Base-by-base conservation (phyloP, 179 eudicot genomes). In the Vitellaria paradoxa region DNA sequence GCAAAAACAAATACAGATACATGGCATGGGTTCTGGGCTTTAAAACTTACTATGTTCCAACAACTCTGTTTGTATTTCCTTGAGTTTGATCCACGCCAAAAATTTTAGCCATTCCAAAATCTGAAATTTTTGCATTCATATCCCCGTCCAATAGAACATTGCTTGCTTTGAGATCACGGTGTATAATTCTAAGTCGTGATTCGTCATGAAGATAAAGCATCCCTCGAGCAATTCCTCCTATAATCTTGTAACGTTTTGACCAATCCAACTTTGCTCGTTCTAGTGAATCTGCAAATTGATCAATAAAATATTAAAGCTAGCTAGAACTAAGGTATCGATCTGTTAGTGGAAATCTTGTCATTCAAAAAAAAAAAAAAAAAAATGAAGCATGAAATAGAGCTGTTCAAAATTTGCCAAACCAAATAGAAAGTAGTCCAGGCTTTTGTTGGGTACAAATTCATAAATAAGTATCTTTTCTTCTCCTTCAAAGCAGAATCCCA, bases 381-480 rank as follows among this genome's bases (percentile, higher is more conserved):
- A 77, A 55, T 64, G 71, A 20, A 81, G 74, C 50, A 81, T 60
- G 50, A 88, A 85, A 60, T 61, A 76, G 65, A 77, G 83, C 90
- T 84, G 78, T 67, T 15, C 14, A 55, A 17, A 46, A 71, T 53
- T 0, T 24, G 64, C 49, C 75, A 15, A 46, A 91, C 96, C 91
- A 69, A 91, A 89, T 15, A 89, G 52, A 47, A 81, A 69, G 20
- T 76, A 77, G 57, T 87, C 90, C 6, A 91, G 86, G 77, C 93
- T 91, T 68, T 81, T 77, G 75, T 91, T 90, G 7, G 88, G 84
- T 57, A 90, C 84, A 80, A 76, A 90, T 69, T 91, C 92, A 56
- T 91, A 91, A 50, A 91, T 80, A 10, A 91, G 88, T 59, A 91
- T 47, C 81, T 76, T 83, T 83, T 91, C 96, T 14, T 81, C 75